Evolutionary conservation across 495 filamentous ascomycete species (phyloP), one percentile per base, ranked within the genome.

Genomic region (Xylaria longipes): DNA sequence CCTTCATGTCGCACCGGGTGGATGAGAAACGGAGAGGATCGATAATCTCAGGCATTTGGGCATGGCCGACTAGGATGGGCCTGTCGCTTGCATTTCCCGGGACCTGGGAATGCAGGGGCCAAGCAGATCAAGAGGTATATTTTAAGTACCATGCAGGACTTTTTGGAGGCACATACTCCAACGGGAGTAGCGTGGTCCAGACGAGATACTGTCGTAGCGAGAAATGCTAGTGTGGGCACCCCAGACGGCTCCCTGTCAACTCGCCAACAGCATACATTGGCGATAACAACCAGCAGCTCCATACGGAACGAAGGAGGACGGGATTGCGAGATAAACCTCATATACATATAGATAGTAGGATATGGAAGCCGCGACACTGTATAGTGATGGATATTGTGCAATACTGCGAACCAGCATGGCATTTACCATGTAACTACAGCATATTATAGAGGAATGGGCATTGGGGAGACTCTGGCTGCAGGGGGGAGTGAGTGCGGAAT

Each of bases 101-200:
- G 62, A 71, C 27, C 62, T 71, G 61, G 62, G 48, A 71, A 71
- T 66, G 69, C 69, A 71, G 69, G 69, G 69, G 69, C 52, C 39
- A 65, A 65, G 61, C 9, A 48, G 68, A 66, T 71, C 68, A 52
- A 62, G 52, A 63, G 31, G 57, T 62, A 43, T 70, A 70, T 61
- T 70, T 70, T 48, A 62, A 62, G 66, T 69, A 69, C 66, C 66
- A 69, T 69, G 66, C 66, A 69, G 66, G 66, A 69, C 66, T 69
- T 69, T 43, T 69, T 20, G 54, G 66, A 69, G 54, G 29, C 52
- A 41, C 41, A 11, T 62, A 31, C 54, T 22, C 31, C 5, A 60
- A 60, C 57, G 20, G 37, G 37, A 43, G 37, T 63, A 63, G 35
- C 20, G 57, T 15, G 31, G 57, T 22, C 14, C 1, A 56, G 52